phyloP scores from a whole-genome alignment of 2,329 filamentous ascomycete species.

The Colletotrichum viniferum region DNA sequence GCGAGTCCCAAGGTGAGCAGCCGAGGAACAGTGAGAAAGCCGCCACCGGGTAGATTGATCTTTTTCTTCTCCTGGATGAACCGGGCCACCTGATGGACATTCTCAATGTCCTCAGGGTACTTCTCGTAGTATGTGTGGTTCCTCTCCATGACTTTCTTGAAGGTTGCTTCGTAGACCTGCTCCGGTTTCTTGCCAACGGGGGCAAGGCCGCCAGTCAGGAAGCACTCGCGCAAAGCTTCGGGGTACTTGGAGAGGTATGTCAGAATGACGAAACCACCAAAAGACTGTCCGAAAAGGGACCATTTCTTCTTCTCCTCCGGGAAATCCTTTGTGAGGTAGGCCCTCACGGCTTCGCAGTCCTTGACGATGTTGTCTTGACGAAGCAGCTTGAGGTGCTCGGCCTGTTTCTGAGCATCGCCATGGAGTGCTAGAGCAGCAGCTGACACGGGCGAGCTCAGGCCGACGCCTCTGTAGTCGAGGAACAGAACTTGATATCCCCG shows the following conservation, averaged over 20 bases:
- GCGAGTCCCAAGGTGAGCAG: conserved; percentile 79
- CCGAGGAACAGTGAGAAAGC: conserved; percentile 71
- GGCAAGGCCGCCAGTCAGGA: conserved; percentile 83
- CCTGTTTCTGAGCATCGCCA: conserved; percentile 70
- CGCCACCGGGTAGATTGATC: conserved; percentile 73
- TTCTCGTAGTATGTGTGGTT: conserved; percentile 84
- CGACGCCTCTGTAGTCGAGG: conserved; percentile 91
- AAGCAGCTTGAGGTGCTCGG: conserved; percentile 82
- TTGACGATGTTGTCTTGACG: conserved; percentile 89
- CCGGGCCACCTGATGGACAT: conserved; percentile 68
- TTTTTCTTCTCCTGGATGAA: conserved; percentile 62
- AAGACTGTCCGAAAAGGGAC: conserved; percentile 89
- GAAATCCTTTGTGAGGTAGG: conserved; percentile 72
- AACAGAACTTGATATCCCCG: conserved; percentile 85
- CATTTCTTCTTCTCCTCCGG: conserved; percentile 75
- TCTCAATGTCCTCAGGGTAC: conserved; percentile 78
- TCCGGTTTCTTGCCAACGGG: conserved; percentile 75
- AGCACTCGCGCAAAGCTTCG: conserved; percentile 79
- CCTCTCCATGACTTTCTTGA: conserved; percentile 69
- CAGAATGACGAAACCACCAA: conserved; percentile 84
- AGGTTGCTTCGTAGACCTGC: conserved; percentile 76
- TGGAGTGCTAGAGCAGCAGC: conserved; percentile 71
- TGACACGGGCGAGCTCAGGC: conserved; percentile 80
- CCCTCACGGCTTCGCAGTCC: conserved; percentile 85
- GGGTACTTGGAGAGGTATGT: conserved; percentile 86